Base-by-base conservation (phyloP, 495 filamentous ascomycete species). In the Penicillium coprophilum region DNA sequence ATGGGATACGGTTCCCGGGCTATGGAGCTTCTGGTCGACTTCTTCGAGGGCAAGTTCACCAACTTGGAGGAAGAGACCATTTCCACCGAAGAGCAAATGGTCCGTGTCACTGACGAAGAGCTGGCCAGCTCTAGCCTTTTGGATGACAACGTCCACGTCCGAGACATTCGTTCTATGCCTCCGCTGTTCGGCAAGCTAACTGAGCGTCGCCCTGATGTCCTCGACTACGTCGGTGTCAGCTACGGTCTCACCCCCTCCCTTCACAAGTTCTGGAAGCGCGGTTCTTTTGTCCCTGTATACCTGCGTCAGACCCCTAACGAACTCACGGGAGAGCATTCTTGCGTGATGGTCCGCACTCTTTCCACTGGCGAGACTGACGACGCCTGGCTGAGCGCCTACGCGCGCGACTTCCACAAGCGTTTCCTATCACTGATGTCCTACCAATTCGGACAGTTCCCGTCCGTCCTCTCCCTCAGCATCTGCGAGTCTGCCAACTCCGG, bases 1-100 rank as follows among this genome's bases (percentile, higher is more conserved):
- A 97, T 96, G 92, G 95, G 95, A 7, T 97, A 97, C 66, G 95
- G 95, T 19, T 89, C 87, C 10, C 89, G 87, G 41, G 93, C 95
- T 20, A 76, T 99, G 24, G 79, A 91, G 61, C 84, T 96, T 15
- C 82, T 99, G 2, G 79, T 85, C 9, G 90, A 97, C 60, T 99
- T 95, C 76, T 99, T 92, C 69, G 90, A 96, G 67, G 92, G 92
- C 59, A 96, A 96, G 69, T 96, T 96, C 61, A 83, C 90, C 24
- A 87, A 82, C 57, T 79, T 99, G 8, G 86, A 86, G 1, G 90
- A 93, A 66, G 73, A 79, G 43, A 77, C 81, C 34, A 56, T 55
- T 20, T 60, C 76, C 32, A 50, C 76, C 19, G 70, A 74, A 23
- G 78, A 83, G 30, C 77, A 87, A 56, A 87, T 95, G 67, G 80